Evolutionary conservation across 352 stramenopile species (phyloP).

Genomic region (Bremia lactucae): DNA sequence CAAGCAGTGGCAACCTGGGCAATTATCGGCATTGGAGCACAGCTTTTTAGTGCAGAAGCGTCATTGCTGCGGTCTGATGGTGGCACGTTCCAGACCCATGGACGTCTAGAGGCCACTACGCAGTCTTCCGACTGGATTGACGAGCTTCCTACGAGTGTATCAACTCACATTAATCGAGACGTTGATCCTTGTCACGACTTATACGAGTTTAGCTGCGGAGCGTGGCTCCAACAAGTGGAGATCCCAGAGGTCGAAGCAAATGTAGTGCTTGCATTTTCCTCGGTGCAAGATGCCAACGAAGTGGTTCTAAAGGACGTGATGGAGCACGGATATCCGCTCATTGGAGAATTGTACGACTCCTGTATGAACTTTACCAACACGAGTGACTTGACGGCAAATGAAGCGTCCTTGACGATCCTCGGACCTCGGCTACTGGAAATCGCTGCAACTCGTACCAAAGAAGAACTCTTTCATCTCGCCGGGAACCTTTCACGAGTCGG

Average conservation of each 20-base stretch:
- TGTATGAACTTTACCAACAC: conserved; percentile 54
- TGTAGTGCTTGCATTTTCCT: conserved; percentile 27
- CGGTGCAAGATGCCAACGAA: conserved; percentile 22
- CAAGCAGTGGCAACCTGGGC: conserved; percentile 22
- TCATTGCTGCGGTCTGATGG: conserved; percentile 30
- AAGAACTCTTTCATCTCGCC: conserved; percentile 36
- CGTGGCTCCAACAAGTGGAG: conserved; percentile 30
- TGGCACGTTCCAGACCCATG: conserved; percentile 18
- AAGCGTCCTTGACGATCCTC: conserved; percentile 10
- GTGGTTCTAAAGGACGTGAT: conserved; percentile 42
- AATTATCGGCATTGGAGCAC: conserved; percentile 15
- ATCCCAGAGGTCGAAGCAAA: conserved; percentile 29
- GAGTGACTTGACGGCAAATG: conserved; percentile 28
- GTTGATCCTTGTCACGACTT: conserved; percentile 64
- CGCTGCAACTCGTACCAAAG: conserved; percentile 16
- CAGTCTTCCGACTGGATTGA: conserved; percentile 10
- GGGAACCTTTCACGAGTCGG: conserved; percentile 42
- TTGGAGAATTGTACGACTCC: conserved; percentile 49
- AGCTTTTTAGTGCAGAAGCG: conserved; percentile 36
- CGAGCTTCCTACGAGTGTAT: conserved; percentile 25
- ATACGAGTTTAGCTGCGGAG: conserved; percentile 59
- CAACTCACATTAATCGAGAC: conserved; percentile 27
- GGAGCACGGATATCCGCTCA: conserved; percentile 45
- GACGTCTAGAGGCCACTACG: conserved; percentile 15
- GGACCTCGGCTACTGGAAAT: conserved; percentile 36